Percentiles rank a stretch among this genome's conserved stretches.
Conservation (phyloP, 331 rosid species). For the Cucumis variabilis region DNA sequence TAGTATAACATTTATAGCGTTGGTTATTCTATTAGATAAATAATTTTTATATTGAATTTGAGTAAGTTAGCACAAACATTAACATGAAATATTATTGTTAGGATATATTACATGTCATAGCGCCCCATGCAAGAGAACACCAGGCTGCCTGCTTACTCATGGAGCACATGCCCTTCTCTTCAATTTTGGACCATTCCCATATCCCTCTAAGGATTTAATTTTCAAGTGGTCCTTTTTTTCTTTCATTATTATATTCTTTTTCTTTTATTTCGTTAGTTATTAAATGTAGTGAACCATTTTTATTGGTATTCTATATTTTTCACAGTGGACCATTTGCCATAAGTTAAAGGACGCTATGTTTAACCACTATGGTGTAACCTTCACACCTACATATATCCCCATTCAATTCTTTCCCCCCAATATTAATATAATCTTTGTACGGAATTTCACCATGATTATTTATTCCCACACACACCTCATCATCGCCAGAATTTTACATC, state of each 20-base stretch:
- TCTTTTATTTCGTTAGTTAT: background rate
- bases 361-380: constrained; percentile 29
- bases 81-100: too few relatives aligned
- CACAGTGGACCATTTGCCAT: constrained; percentile 72
- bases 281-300: constrained; percentile 53
- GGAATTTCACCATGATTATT: background rate
- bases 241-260: constrained; percentile 29
- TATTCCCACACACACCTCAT: background rate
- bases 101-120: constrained; percentile 36
- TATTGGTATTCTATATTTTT: constrained; percentile 49
- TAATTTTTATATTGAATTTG: too few relatives aligned
- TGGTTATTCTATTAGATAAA: too few relatives aligned
- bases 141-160: constrained; percentile 42
- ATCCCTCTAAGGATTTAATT: constrained; percentile 23
- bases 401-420: background rate
- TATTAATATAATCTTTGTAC: background rate
- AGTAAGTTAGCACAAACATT: too few relatives aligned
- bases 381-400: background rate
- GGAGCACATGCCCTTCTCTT: constrained; percentile 51
- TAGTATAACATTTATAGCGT: too few relatives aligned
- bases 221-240: constrained; percentile 55
- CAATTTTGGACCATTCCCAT: constrained; percentile 47
- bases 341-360: constrained; percentile 48
- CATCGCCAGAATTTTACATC: background rate
- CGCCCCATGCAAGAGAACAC: constrained; percentile 28